phyloP scores from a whole-genome alignment of 805 yeast species.

The Barnettozyma siamensis region DNA sequence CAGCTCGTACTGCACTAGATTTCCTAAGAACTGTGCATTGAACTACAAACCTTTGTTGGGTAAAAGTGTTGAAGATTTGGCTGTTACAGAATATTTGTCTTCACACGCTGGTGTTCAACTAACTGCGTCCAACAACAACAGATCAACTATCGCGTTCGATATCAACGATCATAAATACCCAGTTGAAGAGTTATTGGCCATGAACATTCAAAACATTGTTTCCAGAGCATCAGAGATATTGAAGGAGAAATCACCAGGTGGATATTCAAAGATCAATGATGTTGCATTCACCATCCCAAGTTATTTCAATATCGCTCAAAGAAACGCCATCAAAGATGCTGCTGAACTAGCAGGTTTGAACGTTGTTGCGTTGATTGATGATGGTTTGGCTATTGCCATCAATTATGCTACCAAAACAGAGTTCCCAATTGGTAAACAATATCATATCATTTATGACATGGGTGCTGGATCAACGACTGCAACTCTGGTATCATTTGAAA shows the following conservation, averaged over 20 bases:
- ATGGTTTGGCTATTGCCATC: slow-evolving; percentile 87
- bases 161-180: slow-evolving; percentile 45
- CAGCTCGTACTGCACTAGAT: slow-evolving; percentile 59
- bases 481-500: slow-evolving; percentile 64
- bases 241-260: slow-evolving; percentile 44
- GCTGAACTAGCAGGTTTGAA: slow-evolving; percentile 63
- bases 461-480: slow-evolving; percentile 92
- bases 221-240: slow-evolving; percentile 59
- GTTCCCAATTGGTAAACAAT: slow-evolving; percentile 40
- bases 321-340: slow-evolving; percentile 67
- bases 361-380: slow-evolving; percentile 70
- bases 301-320: slow-evolving; percentile 55
- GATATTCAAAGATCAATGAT: slow-evolving; percentile 49
- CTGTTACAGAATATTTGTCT: slow-evolving; percentile 39
- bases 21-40: slow-evolving; percentile 64
- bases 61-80: slow-evolving; percentile 40
- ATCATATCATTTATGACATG: slow-evolving; percentile 77
- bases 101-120: slow-evolving; percentile 59
- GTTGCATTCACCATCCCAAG: slow-evolving; percentile 77
- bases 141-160: slow-evolving; percentile 53
- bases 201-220: slow-evolving; percentile 66
- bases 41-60: slow-evolving; percentile 74
- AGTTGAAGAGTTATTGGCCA: slow-evolving; percentile 79
- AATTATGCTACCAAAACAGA: slow-evolving; percentile 63
- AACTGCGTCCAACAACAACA: slow-evolving; percentile 33